Conservation (phyloP, 2,329 filamentous ascomycete species). For the Ophiostoma triangulosporum region DNA sequence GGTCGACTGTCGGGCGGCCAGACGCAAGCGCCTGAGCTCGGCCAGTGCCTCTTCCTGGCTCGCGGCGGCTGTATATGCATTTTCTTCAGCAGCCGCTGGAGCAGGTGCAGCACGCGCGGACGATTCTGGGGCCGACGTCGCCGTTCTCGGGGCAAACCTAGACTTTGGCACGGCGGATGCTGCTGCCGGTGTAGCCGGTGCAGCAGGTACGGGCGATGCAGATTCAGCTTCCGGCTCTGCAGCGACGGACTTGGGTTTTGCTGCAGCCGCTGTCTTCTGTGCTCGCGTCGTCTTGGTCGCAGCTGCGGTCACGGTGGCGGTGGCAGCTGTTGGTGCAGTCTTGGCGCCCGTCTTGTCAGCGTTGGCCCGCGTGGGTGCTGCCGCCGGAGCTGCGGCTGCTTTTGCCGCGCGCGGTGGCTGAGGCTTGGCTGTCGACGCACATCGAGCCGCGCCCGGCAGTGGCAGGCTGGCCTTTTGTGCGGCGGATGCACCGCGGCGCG, state of each 20-base stretch:
- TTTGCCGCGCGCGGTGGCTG: constrained; percentile 5
- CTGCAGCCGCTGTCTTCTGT: not conserved
- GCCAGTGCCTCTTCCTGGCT: constrained; percentile 12
- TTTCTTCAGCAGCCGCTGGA: not conserved
- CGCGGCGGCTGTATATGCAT: not conserved
- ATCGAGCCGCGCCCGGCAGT: constrained; percentile 1
- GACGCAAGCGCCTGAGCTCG: constrained; percentile 12
- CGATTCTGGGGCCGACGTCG: not conserved
- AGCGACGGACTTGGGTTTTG: not conserved
- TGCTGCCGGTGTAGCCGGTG: not conserved
- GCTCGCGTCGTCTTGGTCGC: constrained; percentile 4
- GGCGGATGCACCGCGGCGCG: not conserved
- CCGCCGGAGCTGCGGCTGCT: not conserved
- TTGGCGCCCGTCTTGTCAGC: constrained; percentile 2
- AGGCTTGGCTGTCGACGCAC: constrained; percentile 9
- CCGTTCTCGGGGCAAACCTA: constrained; percentile 1
- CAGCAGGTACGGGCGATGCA: not conserved
- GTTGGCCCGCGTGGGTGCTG: not conserved
- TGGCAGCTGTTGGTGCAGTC: not conserved
- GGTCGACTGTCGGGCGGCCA: constrained; percentile 3
- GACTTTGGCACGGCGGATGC: not conserved
- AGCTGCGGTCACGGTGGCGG: not conserved
- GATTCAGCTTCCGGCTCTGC: not conserved
- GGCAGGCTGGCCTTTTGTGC: not conserved
- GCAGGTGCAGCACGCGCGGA: not conserved